Evolutionary conservation across 2,329 filamentous ascomycete species (phyloP).

Genomic region (Truncatella angustata): DNA sequence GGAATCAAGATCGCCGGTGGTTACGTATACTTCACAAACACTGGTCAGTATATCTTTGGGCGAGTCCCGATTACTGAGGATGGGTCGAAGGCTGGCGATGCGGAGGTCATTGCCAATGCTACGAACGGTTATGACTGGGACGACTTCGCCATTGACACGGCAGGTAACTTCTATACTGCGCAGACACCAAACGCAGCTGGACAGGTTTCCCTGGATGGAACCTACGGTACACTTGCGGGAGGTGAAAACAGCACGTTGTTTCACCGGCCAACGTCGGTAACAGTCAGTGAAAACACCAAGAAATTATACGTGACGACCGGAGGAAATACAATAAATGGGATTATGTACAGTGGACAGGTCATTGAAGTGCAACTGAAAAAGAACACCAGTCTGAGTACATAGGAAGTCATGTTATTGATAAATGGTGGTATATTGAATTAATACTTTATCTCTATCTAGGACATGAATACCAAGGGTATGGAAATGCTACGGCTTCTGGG

Average conservation of each 20-base stretch:
- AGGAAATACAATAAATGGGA: neutral
- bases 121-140: constrained; percentile 2
- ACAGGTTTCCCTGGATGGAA: neutral
- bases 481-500: neutral
- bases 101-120: neutral
- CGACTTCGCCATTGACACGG: neutral
- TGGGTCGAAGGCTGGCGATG: neutral
- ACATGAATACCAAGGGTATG: neutral
- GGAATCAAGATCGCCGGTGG: constrained; percentile 11
- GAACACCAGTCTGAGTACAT: neutral
- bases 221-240: neutral
- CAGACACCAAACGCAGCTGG: neutral
- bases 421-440: neutral
- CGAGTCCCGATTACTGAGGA: constrained; percentile 10
- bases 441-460: neutral
- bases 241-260: neutral
- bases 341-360: constrained; percentile 3
- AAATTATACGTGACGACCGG: neutral
- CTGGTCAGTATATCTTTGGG: constrained; percentile 6
- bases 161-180: neutral
- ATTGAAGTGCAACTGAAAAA: neutral
- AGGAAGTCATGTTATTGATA: neutral
- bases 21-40: constrained; percentile 15
- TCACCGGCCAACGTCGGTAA: neutral
- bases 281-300: neutral